phyloP scores from a whole-genome alignment of 2,329 filamentous ascomycete genomes.

The Hypoxylon sp. region DNA sequence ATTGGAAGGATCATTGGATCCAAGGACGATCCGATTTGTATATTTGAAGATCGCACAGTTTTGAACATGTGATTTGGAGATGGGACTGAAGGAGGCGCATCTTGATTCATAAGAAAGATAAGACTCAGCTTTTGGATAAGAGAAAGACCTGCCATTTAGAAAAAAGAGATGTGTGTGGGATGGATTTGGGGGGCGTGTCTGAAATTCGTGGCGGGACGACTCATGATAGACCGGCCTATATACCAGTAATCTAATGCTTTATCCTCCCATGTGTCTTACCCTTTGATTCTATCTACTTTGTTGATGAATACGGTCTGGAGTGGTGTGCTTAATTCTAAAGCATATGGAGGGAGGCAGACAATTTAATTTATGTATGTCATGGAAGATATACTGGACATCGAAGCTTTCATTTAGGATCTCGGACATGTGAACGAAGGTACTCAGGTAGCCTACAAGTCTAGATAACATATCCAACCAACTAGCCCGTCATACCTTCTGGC shows the following conservation, averaged over 20 bases:
- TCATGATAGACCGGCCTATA: constrained; percentile 52
- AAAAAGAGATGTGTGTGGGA: constrained; percentile 31
- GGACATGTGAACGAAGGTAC: neutral
- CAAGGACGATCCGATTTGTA: constrained; percentile 33
- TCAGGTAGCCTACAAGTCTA: constrained; percentile 7
- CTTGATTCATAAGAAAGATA: constrained; percentile 35
- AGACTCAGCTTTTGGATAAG: constrained; percentile 37
- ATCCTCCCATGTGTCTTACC: constrained; percentile 29
- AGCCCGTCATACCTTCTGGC: neutral
- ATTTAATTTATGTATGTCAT: neutral
- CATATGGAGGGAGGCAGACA: neutral
- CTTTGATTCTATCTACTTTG: constrained; percentile 8
- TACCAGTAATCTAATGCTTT: constrained; percentile 54
- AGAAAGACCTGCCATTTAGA: constrained; percentile 43
- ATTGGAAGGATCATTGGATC: constrained; percentile 10
- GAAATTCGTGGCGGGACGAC: constrained; percentile 44
- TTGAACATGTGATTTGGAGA: constrained; percentile 6
- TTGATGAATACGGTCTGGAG: constrained; percentile 28
- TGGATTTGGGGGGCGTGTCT: constrained; percentile 33
- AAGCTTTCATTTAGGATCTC: constrained; percentile 16
- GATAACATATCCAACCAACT: neutral
- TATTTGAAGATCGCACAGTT: constrained; percentile 9
- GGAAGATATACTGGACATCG: constrained; percentile 1
- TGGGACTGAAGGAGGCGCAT: constrained; percentile 33
- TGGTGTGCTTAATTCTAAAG: neutral